Conservation (phyloP, 345 rosid species). For the Viola odorata region DNA sequence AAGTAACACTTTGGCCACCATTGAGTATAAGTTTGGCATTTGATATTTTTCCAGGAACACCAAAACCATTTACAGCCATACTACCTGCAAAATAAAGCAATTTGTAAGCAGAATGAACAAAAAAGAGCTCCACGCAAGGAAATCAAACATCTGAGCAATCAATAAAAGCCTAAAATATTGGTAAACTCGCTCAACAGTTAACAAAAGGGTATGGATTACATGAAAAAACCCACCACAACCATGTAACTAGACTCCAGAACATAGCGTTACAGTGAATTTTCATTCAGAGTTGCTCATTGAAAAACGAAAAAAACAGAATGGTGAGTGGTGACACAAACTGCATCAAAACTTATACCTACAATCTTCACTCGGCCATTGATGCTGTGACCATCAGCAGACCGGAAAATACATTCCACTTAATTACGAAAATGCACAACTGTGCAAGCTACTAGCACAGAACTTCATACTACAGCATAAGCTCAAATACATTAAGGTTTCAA, state of each 20-base stretch:
- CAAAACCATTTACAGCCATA: slow-evolving; percentile 39
- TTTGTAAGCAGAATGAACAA: neutral
- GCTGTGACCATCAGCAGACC: slow-evolving; percentile 62
- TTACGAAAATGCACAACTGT: neutral
- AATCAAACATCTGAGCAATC: neutral
- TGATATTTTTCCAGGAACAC: slow-evolving; percentile 56
- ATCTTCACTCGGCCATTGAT: slow-evolving; percentile 80
- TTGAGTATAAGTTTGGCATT: slow-evolving; percentile 73
- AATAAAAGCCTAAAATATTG: neutral
- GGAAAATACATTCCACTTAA: slow-evolving; percentile 13
- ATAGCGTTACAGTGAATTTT: neutral
- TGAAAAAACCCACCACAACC: neutral
- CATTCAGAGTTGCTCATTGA: too few relatives aligned
- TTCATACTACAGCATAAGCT: neutral
- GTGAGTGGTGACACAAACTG: neutral
- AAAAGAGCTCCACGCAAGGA: neutral
- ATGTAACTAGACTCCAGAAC: neutral
- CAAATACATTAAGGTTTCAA: too few relatives aligned
- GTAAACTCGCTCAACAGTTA: neutral
- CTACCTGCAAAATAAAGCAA: slow-evolving; percentile 29
- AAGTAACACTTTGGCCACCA: slow-evolving; percentile 72
- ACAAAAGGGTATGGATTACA: neutral
- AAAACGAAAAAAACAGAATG: neutral
- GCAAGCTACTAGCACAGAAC: neutral
- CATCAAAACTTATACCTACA: slow-evolving; percentile 32